Percentiles rank a stretch among this genome's conserved stretches.
These are phyloP conservation scores for Microdochium paspali DNA, from an alignment of 2,329 filamentous ascomycete species.

Conservation along the genomic window DNA sequence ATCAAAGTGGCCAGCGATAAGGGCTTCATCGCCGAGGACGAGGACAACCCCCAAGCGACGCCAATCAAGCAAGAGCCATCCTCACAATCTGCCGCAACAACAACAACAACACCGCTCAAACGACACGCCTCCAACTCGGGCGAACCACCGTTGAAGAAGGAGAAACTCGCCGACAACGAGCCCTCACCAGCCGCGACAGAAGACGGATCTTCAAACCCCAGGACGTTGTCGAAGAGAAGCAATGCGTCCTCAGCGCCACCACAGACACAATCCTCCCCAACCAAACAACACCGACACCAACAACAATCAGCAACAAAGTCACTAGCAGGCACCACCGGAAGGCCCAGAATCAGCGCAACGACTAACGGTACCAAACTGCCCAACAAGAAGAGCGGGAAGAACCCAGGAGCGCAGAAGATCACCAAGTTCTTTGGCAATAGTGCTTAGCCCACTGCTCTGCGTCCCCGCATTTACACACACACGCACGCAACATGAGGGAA, in stretches of 20 bases:
- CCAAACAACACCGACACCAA: conserved; percentile 8
- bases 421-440: conserved; percentile 36
- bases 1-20: conserved; percentile 12
- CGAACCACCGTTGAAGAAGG: too few relatives aligned
- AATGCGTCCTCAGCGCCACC: not conserved
- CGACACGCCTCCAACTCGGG: not conserved
- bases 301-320: conserved; percentile 12
- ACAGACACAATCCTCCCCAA: conserved; percentile 1
- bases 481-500: too few relatives aligned
- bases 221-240: conserved; percentile 4
- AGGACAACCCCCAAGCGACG: not conserved
- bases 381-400: conserved; percentile 14
- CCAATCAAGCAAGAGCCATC: not conserved
- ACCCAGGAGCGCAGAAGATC: conserved; percentile 31
- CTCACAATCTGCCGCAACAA: not conserved
- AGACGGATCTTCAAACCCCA: conserved; percentile 11
- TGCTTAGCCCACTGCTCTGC: too few relatives aligned
- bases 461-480: too few relatives aligned
- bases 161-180: not conserved
- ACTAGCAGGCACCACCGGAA: conserved; percentile 8
- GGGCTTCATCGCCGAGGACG: conserved; percentile 9
- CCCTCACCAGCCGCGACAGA: conserved; percentile 5
- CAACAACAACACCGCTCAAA: not conserved
- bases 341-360: conserved; percentile 28
- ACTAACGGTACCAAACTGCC: conserved; percentile 27